Conservation (phyloP, 345 rosid species). For the Populus davidiana region DNA sequence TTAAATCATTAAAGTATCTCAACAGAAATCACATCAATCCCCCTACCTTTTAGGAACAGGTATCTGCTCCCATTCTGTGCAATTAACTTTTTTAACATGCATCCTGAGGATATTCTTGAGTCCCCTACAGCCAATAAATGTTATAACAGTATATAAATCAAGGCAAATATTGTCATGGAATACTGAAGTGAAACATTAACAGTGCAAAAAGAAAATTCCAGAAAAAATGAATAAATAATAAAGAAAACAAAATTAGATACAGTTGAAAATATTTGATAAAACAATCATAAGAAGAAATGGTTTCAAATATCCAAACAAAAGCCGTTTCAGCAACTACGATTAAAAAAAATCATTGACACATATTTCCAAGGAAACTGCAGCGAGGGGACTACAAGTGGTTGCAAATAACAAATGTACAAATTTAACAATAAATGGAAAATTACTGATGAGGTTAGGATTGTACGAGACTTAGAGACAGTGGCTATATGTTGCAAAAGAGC, state of each 20-base stretch:
- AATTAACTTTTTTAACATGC: slow-evolving; percentile 68
- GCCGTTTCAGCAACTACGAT: neutral
- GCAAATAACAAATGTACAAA: neutral
- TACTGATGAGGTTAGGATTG: neutral
- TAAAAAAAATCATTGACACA: neutral
- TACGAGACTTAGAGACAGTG: neutral
- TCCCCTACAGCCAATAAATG: slow-evolving; percentile 53
- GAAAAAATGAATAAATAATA: neutral
- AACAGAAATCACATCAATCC: neutral
- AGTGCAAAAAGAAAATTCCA: neutral
- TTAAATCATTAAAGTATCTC: neutral
- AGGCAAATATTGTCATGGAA: neutral
- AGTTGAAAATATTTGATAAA: neutral
- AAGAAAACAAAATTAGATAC: neutral
- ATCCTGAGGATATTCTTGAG: slow-evolving; percentile 81
- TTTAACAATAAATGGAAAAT: neutral
- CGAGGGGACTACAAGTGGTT: neutral
- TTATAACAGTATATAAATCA: slow-evolving; percentile 4
- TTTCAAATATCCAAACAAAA: neutral
- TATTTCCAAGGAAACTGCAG: neutral
- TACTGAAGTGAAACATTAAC: neutral
- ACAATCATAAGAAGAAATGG: neutral
- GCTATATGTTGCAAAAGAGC: neutral
- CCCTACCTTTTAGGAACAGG: slow-evolving; percentile 87
- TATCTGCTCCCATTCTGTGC: slow-evolving; percentile 86